Evolutionary conservation across 768 basidiomycete species (phyloP).

Genomic region (Mycena olivaceomarginata): DNA sequence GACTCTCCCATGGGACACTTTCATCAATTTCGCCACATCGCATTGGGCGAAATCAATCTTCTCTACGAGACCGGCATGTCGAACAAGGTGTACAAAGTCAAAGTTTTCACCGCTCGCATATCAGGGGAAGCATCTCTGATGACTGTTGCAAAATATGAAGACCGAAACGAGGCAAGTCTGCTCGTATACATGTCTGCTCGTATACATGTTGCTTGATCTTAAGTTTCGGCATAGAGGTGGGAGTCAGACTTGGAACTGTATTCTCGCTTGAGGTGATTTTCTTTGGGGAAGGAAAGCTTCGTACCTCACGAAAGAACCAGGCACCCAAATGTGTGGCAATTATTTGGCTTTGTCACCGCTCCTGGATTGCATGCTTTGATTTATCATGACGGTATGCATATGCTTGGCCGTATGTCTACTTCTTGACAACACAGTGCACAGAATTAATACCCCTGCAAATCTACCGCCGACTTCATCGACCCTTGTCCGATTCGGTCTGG

Average conservation of each 20-base stretch:
- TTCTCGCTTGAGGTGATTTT: not conserved
- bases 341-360: slow-evolving; percentile 7
- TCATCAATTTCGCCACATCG: slow-evolving; percentile 16
- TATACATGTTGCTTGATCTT: not conserved
- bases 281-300: no score
- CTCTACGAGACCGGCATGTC: slow-evolving; percentile 10
- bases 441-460: slow-evolving; percentile 18
- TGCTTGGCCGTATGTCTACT: not conserved
- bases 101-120: slow-evolving; percentile 29
- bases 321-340: slow-evolving; percentile 24
- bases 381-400: slow-evolving; percentile 16
- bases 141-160: slow-evolving; percentile 30
- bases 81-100: slow-evolving; percentile 14
- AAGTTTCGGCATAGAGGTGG: slow-evolving; percentile 9
- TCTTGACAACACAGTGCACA: not conserved
- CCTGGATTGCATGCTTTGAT: slow-evolving; percentile 7
- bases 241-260: slow-evolving; percentile 2
- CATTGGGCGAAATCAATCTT: slow-evolving; percentile 35
- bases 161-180: slow-evolving; percentile 3
- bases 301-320: not conserved
- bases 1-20: no score
- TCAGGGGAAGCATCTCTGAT: not conserved
- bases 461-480: slow-evolving; percentile 19
- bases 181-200: not conserved
- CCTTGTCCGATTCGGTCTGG: slow-evolving; percentile 22